Conservation (phyloP, 257 asterid genomes). For the Leptodermis oblonga region DNA sequence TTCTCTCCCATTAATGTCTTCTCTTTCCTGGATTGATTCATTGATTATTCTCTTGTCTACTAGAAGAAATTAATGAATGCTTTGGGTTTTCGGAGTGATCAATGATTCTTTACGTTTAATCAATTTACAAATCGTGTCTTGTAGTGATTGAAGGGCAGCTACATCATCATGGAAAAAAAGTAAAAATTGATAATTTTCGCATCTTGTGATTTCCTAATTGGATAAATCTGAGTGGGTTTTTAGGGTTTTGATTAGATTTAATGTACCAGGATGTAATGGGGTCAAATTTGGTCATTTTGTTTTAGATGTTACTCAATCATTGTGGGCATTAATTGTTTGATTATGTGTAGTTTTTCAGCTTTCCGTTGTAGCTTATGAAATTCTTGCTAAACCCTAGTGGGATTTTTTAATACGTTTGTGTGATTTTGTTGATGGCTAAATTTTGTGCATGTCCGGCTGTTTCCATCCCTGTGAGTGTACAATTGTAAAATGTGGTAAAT, state of each 20-base stretch:
- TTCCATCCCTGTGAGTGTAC: too few species aligned
- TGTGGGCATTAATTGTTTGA: background rate
- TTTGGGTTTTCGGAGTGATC: background rate
- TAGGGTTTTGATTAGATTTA: background rate
- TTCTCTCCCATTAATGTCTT: background rate
- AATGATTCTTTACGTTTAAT: background rate
- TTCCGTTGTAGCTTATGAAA: background rate
- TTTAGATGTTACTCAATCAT: too few species aligned
- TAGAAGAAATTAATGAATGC: background rate
- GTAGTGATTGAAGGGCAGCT: background rate
- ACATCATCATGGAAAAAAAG: background rate
- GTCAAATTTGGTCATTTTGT: slow-evolving; percentile 1
- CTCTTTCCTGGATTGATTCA: background rate
- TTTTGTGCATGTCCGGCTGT: background rate
- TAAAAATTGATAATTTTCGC: background rate
- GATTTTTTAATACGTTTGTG: background rate
- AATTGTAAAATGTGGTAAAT: background rate
- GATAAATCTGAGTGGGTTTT: background rate
- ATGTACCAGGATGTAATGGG: background rate
- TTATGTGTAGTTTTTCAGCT: background rate
- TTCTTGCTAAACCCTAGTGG: background rate
- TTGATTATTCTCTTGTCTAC: background rate
- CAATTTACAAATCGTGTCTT: background rate
- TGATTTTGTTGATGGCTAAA: background rate
- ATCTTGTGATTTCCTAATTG: background rate